A percentile compares a stretch with the other conserved stretches of the same genome.
These are phyloP conservation scores for Penicillium cataractarum DNA, from an alignment of 495 filamentous ascomycete species.

Conservation along the genomic window DNA sequence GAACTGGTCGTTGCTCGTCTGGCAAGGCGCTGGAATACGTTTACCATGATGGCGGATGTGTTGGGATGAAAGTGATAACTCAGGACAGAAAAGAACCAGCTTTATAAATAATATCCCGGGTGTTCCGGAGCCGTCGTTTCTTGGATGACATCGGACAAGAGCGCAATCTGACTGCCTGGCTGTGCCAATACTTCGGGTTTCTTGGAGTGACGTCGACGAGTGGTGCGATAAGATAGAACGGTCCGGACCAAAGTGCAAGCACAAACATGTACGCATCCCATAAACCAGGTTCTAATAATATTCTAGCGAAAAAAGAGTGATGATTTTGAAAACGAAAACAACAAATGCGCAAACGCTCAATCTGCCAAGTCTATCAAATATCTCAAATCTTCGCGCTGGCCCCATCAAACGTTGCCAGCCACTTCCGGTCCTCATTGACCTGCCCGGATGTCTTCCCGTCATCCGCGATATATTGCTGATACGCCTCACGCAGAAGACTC, in stretches of 20 bases:
- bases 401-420: slow-evolving; percentile 38
- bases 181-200: slow-evolving; percentile 27
- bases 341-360: slow-evolving; percentile 6
- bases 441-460: slow-evolving; percentile 24
- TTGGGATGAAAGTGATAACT: background rate
- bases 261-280: background rate
- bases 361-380: slow-evolving; percentile 4
- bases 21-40: slow-evolving; percentile 28
- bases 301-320: background rate
- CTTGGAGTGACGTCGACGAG: slow-evolving; percentile 30
- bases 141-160: slow-evolving; percentile 28
- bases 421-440: slow-evolving; percentile 36
- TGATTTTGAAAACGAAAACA: background rate
- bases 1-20: slow-evolving; percentile 25
- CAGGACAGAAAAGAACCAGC: background rate
- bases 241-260: background rate
- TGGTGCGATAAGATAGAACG: slow-evolving; percentile 19
- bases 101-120: slow-evolving; percentile 3
- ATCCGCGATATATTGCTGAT: slow-evolving; percentile 59
- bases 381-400: background rate
- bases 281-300: background rate
- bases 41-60: slow-evolving; percentile 23
- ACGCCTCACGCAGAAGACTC: slow-evolving; percentile 72
- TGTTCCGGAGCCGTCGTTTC: slow-evolving; percentile 1
- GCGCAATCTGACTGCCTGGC: slow-evolving; percentile 17